These are phyloP conservation scores for Suillus subaureus DNA, from an alignment of 768 basidiomycete species.

Conservation along the genomic window DNA sequence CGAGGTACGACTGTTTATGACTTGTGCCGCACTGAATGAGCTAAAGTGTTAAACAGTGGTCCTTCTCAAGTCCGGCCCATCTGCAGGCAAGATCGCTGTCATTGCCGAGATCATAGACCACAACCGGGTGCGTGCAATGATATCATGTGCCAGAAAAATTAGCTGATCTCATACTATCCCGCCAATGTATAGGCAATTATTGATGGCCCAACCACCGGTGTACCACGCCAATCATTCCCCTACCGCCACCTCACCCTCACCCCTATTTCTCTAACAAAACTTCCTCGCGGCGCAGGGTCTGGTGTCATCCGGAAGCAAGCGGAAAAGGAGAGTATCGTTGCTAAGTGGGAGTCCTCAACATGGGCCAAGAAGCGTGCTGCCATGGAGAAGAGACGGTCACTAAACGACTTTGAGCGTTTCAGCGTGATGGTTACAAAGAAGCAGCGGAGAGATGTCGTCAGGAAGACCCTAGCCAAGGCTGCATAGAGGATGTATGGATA, in stretches of 20 bases:
- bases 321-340: conserved; percentile 80
- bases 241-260: conserved; percentile 95
- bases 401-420: conserved; percentile 94
- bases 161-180: conserved; percentile 1
- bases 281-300: conserved; percentile 86
- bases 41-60: conserved; percentile 52
- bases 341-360: conserved; percentile 85
- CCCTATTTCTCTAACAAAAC: conserved; percentile 74
- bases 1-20: conserved; percentile 59
- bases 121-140: conserved; percentile 76
- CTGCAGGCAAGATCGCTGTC: conserved; percentile 86
- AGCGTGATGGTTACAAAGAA: conserved; percentile 88
- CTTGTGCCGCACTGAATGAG: background rate
- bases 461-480: conserved; percentile 67
- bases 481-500: conserved; percentile 27
- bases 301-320: conserved; percentile 82
- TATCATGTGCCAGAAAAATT: background rate
- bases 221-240: conserved; percentile 89
- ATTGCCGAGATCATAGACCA: conserved; percentile 99
- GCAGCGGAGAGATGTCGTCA: conserved; percentile 74
- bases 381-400: conserved; percentile 66
- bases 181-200: conserved; percentile 74
- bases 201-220: conserved; percentile 89
- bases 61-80: conserved; percentile 89
- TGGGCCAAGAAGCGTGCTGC: conserved; percentile 91